A percentile compares a stretch with the other conserved stretches of the same genome.
Evolutionary conservation across 192 early-diverging fungal species (phyloP).

Genomic region (Backusella liffmaniae): DNA sequence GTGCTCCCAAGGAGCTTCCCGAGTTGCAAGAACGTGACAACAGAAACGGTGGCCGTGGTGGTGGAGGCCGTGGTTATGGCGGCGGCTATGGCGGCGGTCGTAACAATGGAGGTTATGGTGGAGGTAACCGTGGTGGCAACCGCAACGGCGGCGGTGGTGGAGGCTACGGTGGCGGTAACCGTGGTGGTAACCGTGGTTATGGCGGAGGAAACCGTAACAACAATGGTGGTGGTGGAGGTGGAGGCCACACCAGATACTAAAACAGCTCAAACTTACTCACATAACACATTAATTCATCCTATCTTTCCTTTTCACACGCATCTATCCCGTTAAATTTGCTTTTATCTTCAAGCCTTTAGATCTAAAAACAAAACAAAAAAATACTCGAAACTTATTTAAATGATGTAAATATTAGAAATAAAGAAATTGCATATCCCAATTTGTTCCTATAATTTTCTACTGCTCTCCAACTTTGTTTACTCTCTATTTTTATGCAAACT

Average conservation of each 20-base stretch:
- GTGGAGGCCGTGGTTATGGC: slow-evolving; percentile 37
- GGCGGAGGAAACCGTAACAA: slow-evolving; percentile 7
- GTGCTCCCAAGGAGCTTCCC: slow-evolving; percentile 74
- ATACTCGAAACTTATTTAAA: neutral
- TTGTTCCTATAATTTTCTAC: neutral
- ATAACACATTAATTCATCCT: neutral
- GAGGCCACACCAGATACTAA: neutral
- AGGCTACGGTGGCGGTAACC: slow-evolving; percentile 39
- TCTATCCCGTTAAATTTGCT: neutral
- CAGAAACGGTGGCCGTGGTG: slow-evolving; percentile 35
- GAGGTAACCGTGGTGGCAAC: slow-evolving; percentile 35
- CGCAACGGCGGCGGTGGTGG: slow-evolving; percentile 46
- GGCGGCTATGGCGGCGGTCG: slow-evolving; percentile 42
- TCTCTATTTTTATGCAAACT: too few relatives aligned
- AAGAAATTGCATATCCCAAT: neutral
- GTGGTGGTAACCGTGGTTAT: neutral
- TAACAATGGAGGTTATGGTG: slow-evolving; percentile 35
- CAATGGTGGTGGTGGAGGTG: neutral
- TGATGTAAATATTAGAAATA: neutral
- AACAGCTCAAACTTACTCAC: neutral
- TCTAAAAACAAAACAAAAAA: neutral
- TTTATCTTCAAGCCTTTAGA: neutral
- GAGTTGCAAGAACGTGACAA: slow-evolving; percentile 66
- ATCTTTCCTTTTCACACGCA: neutral
- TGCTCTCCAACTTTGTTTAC: too few relatives aligned